Evolutionary conservation across 164 flowering plant genomes (phyloP).

Genomic region (Echeveria elegans): DNA sequence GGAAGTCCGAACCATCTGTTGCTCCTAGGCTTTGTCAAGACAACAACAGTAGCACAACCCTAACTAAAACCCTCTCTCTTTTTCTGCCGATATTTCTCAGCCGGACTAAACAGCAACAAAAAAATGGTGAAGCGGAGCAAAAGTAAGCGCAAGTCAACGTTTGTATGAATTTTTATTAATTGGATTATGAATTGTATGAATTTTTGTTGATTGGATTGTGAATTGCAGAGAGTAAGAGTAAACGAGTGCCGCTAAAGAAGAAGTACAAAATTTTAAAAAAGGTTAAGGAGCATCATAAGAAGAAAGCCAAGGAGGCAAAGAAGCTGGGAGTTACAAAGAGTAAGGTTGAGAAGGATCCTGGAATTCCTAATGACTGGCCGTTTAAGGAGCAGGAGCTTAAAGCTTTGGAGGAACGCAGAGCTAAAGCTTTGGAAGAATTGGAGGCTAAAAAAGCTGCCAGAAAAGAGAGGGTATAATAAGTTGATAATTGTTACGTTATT

Average conservation of each 20-base stretch:
- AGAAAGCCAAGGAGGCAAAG: conserved; percentile 96
- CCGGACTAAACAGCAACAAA: too few species aligned
- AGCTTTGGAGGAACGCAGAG: conserved; percentile 80
- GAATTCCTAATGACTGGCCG: conserved; percentile 98
- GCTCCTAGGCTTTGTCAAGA: background rate
- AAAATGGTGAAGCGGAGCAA: conserved; percentile 43
- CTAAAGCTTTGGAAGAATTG: conserved; percentile 62
- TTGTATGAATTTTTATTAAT: too few species aligned
- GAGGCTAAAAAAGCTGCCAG: conserved; percentile 92
- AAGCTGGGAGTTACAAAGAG: conserved; percentile 41
- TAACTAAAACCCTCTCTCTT: background rate
- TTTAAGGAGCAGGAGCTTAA: conserved; percentile 97
- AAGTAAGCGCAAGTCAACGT: conserved; percentile 20
- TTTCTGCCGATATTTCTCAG: too few species aligned
- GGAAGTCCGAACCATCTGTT: background rate
- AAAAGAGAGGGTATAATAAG: conserved; percentile 92
- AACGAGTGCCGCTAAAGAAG: conserved; percentile 72
- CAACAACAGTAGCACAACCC: background rate
- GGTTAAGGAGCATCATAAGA: conserved; percentile 88
- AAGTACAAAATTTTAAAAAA: conserved; percentile 77
- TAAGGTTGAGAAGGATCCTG: conserved; percentile 93
- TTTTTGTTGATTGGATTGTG: background rate
- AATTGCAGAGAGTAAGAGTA: conserved; percentile 86
- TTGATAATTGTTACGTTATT: too few species aligned
- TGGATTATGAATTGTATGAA: background rate